Percentiles rank a stretch among this genome's conserved stretches.
phyloP scores from a whole-genome alignment of 345 rosid genomes.

The Brassica cretica region DNA sequence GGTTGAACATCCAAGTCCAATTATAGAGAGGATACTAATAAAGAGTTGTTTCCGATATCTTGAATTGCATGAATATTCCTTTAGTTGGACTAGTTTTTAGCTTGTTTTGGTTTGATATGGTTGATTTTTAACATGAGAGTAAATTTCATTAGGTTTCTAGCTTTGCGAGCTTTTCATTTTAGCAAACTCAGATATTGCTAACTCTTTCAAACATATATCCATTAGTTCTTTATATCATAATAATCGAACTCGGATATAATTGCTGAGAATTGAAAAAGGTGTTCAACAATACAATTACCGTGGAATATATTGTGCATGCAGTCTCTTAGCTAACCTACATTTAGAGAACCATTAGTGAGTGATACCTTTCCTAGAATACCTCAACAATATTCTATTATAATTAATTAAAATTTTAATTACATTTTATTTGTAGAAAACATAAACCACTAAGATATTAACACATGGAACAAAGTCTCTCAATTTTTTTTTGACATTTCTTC shows the following conservation, averaged over 20 bases:
- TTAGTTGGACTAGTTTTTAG: background rate
- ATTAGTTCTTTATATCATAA: background rate
- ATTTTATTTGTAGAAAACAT: too few relatives aligned
- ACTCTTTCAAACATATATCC: background rate
- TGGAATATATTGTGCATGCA: background rate
- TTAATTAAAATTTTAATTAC: too few relatives aligned
- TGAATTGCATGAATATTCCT: background rate
- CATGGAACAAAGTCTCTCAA: too few relatives aligned
- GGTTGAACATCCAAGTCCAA: conserved; percentile 14
- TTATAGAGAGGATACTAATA: background rate
- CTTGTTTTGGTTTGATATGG: background rate
- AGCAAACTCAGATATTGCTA: background rate
- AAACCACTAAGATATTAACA: too few relatives aligned
- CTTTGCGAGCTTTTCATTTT: background rate
- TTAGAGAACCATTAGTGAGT: background rate
- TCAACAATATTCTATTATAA: too few relatives aligned
- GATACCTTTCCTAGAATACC: too few relatives aligned
- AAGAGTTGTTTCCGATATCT: background rate
- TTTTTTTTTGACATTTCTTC: too few relatives aligned
- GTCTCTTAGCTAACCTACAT: background rate
- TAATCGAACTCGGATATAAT: background rate
- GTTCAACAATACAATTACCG: background rate
- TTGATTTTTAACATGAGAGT: background rate
- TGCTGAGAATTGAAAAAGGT: background rate
- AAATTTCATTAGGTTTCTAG: background rate